Conservation (phyloP, 179 eudicot genomes). For the Sideroxylon spinosum region DNA sequence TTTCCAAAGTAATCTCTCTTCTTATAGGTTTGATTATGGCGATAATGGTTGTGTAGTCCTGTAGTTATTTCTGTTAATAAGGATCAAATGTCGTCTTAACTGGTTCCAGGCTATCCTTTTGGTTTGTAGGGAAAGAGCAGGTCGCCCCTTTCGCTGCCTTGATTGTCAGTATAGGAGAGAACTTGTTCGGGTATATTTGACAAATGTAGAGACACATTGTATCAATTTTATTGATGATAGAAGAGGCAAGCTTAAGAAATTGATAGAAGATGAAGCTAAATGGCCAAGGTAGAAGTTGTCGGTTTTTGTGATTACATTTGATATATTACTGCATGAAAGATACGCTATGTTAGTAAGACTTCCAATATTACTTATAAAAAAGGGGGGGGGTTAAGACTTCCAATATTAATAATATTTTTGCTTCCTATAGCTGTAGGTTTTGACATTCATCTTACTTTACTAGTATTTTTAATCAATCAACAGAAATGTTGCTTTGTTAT, state of each 20-base stretch:
- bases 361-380: not conserved
- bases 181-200: slow-evolving; percentile 77
- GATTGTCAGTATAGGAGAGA: slow-evolving; percentile 87
- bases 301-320: not conserved
- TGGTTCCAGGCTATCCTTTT: slow-evolving; percentile 13
- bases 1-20: not conserved
- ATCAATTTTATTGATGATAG: slow-evolving; percentile 80
- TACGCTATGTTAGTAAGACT: not conserved
- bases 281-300: slow-evolving; percentile 70
- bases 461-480: not conserved
- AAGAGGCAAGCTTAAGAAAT: slow-evolving; percentile 63
- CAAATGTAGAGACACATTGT: slow-evolving; percentile 88
- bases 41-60: not conserved
- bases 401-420: not conserved
- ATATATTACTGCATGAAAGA: not conserved
- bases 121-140: slow-evolving; percentile 70
- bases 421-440: not conserved
- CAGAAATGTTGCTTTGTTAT: not conserved
- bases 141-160: slow-evolving; percentile 91
- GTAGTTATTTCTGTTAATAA: not conserved
- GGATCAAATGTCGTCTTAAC: not conserved
- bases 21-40: not conserved
- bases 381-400: too few relatives aligned
- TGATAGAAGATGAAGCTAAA: slow-evolving; percentile 82
- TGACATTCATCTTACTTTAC: not conserved